Percentiles rank a stretch among this genome's conserved stretches.
Conservation (phyloP, 768 basidiomycete genomes). For the Cantharellus cinnabarinus region DNA sequence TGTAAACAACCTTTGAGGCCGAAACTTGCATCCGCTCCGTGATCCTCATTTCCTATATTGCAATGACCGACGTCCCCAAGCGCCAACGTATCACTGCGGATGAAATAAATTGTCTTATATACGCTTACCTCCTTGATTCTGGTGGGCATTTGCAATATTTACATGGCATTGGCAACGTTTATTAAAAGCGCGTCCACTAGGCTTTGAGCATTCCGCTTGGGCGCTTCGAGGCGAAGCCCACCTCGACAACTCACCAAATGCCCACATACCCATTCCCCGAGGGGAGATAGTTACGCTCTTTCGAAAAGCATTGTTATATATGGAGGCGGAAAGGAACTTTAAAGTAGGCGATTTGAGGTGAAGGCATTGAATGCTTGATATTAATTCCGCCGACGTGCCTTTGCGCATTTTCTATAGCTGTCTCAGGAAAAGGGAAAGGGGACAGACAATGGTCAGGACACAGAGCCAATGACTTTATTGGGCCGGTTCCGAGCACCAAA, state of each 20-base stretch:
- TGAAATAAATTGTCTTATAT: slow-evolving; percentile 63
- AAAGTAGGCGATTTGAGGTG: too few relatives aligned
- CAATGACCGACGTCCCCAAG: neutral
- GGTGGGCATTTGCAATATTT: slow-evolving; percentile 22
- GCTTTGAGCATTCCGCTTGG: slow-evolving; percentile 67
- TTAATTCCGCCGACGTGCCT: too few relatives aligned
- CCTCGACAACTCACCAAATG: slow-evolving; percentile 46
- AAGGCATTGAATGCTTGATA: too few relatives aligned
- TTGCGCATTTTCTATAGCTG: too few relatives aligned
- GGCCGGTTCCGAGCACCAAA: neutral
- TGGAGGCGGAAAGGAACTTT: slow-evolving; percentile 39
- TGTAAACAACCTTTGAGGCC: too few relatives aligned
- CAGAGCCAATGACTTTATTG: neutral
- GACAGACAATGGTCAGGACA: neutral
- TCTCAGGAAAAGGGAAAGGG: neutral
- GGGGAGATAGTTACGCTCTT: slow-evolving; percentile 69
- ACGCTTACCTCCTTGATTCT: slow-evolving; percentile 68
- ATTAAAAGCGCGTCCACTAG: slow-evolving; percentile 19
- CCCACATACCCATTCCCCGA: slow-evolving; percentile 53
- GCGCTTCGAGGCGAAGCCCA: slow-evolving; percentile 54
- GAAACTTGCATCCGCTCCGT: too few relatives aligned
- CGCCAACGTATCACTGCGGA: slow-evolving; percentile 1
- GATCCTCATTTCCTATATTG: neutral
- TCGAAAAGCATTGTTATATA: slow-evolving; percentile 58
- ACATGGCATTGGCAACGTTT: neutral